Evolutionary conservation across 257 asterid species (phyloP).

Genomic region (Oldenlandia corymbosa): DNA sequence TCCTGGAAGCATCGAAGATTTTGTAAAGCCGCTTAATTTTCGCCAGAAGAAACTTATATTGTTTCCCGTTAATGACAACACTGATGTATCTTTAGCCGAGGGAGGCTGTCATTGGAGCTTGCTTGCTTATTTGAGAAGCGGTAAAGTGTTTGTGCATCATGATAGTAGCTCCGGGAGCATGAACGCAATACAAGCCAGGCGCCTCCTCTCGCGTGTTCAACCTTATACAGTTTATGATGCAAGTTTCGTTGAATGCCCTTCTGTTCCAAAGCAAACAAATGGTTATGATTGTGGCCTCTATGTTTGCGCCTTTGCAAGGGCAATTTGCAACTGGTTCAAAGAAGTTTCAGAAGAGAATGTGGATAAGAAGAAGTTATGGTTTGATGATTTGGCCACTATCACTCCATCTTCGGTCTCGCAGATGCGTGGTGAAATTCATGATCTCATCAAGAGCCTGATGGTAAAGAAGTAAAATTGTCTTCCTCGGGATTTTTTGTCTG

Average conservation of each 20-base stretch:
- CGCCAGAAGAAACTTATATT: conserved; percentile 47
- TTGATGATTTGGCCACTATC: conserved; percentile 38
- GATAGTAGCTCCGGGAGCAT: conserved; percentile 43
- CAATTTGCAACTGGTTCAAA: conserved; percentile 54
- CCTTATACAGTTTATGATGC: conserved; percentile 26
- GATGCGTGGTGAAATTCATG: conserved; percentile 55
- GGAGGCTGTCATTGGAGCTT: conserved; percentile 87
- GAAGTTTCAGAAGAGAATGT: conserved; percentile 15
- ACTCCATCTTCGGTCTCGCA: conserved; percentile 40
- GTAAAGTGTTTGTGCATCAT: conserved; percentile 63
- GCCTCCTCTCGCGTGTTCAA: conserved; percentile 35
- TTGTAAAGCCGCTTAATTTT: conserved; percentile 61
- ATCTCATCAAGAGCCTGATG: conserved; percentile 45
- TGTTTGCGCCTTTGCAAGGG: conserved; percentile 57
- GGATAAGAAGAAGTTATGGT: conserved; percentile 42
- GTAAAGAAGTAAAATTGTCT: conserved; percentile 11
- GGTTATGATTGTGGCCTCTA: conserved; percentile 83
- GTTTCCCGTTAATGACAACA: conserved; percentile 74
- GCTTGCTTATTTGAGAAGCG: conserved; percentile 50
- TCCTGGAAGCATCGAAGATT: conserved; percentile 42
- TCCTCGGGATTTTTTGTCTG: background rate
- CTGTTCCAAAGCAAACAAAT: conserved; percentile 44
- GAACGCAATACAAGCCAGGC: conserved; percentile 37
- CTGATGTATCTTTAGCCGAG: conserved; percentile 49
- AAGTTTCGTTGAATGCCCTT: conserved; percentile 31